Evolutionary conservation across 495 filamentous ascomycete species (phyloP), one percentile per base, ranked within the genome.

Genomic region (Penicillium paradoxum): DNA sequence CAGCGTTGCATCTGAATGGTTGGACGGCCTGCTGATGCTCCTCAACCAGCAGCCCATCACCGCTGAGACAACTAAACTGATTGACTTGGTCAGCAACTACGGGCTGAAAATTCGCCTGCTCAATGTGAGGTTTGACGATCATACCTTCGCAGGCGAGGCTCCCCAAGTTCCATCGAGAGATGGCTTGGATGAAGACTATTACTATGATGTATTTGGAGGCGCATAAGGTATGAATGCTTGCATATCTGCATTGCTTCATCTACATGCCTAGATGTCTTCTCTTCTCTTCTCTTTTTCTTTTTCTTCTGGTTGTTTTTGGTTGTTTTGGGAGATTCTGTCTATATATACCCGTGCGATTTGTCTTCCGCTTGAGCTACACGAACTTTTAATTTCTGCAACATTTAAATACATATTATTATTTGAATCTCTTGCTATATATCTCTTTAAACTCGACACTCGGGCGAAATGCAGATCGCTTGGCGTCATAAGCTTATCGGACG

Each of bases 41-140:
- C 77, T 99, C 27, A 89, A 91, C 64, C 93, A 99, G 65, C 84
- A 91, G 37, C 93, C 93, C 10, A 96, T 99, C 68, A 99, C 95
- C n/a, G 79, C 88, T 18, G 92, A 97, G 68, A 97, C 93, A 6
- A 88, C 83, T 58, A 93, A 91, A 65, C 73, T 97, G 45, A 86
- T 96, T 48, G 81, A 84, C 33, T 70, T 96, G 57, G 85, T 99
- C 24, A 80, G 82, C 56, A 87, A 92, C 56, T 97, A 96, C 63
- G 92, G 95, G 4, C 71, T 97, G 33, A 95, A 95, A 76, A 95
- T 99, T 49, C 76, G 95, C 30, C 66, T 99, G 56, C 73, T 99
- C 52, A 99, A 99, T 71, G 88, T 99, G 34, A 75, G 89, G 52
- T 85, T 95, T 67, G 90, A 95, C 62, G 87, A 88, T 45, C 79